phyloP scores from a whole-genome alignment of 1,139 yeast species.

The Hansenula sp. region DNA sequence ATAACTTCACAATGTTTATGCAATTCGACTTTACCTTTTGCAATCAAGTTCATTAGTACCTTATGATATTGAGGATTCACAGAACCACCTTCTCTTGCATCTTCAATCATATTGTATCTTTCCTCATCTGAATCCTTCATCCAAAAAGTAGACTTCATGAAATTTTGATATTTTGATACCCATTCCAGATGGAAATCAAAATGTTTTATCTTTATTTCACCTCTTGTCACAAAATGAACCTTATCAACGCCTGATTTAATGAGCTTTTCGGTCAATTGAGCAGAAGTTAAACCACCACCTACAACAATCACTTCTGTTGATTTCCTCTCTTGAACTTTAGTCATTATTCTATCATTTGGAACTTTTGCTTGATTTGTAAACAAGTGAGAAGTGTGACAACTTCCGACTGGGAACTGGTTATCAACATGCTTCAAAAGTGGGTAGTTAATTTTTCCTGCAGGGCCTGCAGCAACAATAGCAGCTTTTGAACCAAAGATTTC shows the following conservation, averaged over 20 bases:
- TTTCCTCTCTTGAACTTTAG: slow-evolving; percentile 4
- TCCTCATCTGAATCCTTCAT: slow-evolving; percentile 41
- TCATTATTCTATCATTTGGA: slow-evolving; percentile 2
- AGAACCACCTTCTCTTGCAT: slow-evolving; percentile 45
- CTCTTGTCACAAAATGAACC: slow-evolving; percentile 35
- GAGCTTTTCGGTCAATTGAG: slow-evolving; percentile 42
- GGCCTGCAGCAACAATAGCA: slow-evolving; percentile 40
- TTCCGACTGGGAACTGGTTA: slow-evolving; percentile 26
- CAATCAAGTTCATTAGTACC: slow-evolving; percentile 29
- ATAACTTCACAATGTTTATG: slow-evolving; percentile 11
- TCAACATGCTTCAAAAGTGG: slow-evolving; percentile 9
- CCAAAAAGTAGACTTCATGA: slow-evolving; percentile 35
- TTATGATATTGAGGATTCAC: slow-evolving; percentile 44
- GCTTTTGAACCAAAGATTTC: slow-evolving; percentile 29
- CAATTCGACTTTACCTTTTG: slow-evolving; percentile 24
- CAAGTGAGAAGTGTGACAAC: slow-evolving; percentile 43
- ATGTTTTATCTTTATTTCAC: slow-evolving; percentile 41
- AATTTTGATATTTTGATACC: slow-evolving; percentile 48
- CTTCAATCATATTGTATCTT: slow-evolving; percentile 35
- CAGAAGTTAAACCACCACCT: slow-evolving; percentile 48
- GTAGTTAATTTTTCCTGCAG: slow-evolving; percentile 33
- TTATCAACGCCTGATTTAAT: slow-evolving; percentile 29
- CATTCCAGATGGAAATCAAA: slow-evolving; percentile 48
- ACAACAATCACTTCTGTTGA: slow-evolving; percentile 33
- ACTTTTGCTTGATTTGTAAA: slow-evolving; percentile 24